Conservation (phyloP, 1,139 yeast species). For the Lodderomyces orthopsilosis region DNA sequence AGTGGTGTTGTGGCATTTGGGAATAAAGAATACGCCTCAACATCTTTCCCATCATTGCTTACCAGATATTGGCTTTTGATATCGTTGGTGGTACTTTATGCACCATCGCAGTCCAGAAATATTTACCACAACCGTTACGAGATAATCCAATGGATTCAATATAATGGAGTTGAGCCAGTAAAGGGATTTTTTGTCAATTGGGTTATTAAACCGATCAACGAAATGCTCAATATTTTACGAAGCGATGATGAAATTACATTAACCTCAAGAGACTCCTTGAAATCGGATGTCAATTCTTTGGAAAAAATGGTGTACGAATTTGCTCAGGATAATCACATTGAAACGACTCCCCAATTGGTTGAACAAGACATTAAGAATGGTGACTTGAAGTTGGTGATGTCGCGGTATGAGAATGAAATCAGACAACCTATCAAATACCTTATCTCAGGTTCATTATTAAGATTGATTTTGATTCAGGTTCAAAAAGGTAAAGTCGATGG, state of each 20-base stretch:
- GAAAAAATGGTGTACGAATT: slow-evolving; percentile 87
- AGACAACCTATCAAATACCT: slow-evolving; percentile 66
- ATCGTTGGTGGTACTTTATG: slow-evolving; percentile 38
- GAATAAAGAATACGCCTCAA: slow-evolving; percentile 12
- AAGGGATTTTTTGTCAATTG: slow-evolving; percentile 74
- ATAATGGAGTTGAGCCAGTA: slow-evolving; percentile 60
- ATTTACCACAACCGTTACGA: slow-evolving; percentile 50
- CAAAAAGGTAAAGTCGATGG: slow-evolving; percentile 97
- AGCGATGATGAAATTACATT: slow-evolving; percentile 80
- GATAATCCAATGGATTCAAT: slow-evolving; percentile 54
- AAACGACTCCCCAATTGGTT: slow-evolving; percentile 20
- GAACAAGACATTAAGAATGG: slow-evolving; percentile 55
- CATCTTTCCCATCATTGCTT: slow-evolving; percentile 45
- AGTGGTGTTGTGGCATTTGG: slow-evolving; percentile 12
- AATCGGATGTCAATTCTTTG: slow-evolving; percentile 74
- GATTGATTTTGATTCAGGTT: slow-evolving; percentile 80
- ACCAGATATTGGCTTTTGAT: slow-evolving; percentile 70
- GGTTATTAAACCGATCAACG: slow-evolving; percentile 74
- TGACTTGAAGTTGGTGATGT: slow-evolving; percentile 75
- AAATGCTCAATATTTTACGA: slow-evolving; percentile 74
- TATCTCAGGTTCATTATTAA: slow-evolving; percentile 64
- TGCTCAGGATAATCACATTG: slow-evolving; percentile 43
- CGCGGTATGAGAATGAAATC: slow-evolving; percentile 74
- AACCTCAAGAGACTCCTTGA: slow-evolving; percentile 74
- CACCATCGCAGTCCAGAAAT: slow-evolving; percentile 47